These are phyloP conservation scores for Cryptococcus jaspeensis DNA, from an alignment of 1,284 basidiomycete species.

Conservation along the genomic window DNA sequence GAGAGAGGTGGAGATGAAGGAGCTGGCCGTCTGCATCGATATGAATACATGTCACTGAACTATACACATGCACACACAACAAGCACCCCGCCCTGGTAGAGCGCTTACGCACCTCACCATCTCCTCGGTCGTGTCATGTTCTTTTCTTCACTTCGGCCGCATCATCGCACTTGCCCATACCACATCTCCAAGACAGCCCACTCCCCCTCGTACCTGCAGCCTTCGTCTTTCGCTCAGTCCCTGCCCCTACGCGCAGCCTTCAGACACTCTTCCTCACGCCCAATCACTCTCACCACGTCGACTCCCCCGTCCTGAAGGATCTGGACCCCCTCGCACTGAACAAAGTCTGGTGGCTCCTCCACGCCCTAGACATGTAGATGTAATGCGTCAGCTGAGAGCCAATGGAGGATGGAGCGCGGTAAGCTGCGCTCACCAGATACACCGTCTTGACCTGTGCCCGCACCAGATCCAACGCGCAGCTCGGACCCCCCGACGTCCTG, in stretches of 20 bases:
- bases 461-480: constrained; percentile 85
- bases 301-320: constrained; percentile 73
- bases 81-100: too few relatives aligned
- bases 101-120: too few relatives aligned
- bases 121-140: background rate
- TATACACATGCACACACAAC: too few relatives aligned
- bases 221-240: constrained; percentile 6
- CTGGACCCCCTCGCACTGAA: constrained; percentile 82
- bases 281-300: constrained; percentile 70
- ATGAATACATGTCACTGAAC: too few relatives aligned
- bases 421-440: constrained; percentile 59
- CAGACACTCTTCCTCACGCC: constrained; percentile 69
- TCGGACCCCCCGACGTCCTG: constrained; percentile 78
- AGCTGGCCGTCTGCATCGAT: too few relatives aligned
- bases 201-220: too few relatives aligned
- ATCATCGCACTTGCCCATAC: background rate
- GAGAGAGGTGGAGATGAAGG: too few relatives aligned
- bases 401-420: too few relatives aligned
- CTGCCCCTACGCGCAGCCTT: constrained; percentile 63
- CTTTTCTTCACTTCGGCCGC: background rate
- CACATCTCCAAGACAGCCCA: background rate
- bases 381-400: background rate
- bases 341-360: constrained; percentile 92
- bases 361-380: constrained; percentile 59
- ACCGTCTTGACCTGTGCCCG: constrained; percentile 69